These are phyloP conservation scores for Fusarium stilboides DNA, from an alignment of 2,329 filamentous ascomycete genomes.

Conservation along the genomic window DNA sequence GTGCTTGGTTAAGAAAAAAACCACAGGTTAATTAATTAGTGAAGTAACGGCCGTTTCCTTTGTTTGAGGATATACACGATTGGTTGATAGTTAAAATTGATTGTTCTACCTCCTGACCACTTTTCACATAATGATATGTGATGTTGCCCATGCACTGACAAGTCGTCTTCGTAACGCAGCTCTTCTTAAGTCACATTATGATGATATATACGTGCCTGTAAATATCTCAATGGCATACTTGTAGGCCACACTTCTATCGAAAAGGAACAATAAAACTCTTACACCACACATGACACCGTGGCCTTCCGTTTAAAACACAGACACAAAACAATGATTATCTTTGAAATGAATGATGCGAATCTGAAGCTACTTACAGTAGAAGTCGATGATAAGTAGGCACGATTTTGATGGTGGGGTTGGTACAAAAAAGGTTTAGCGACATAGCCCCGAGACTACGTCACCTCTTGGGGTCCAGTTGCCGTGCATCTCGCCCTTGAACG, in stretches of 20 bases:
- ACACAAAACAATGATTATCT: background rate
- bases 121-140: background rate
- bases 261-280: too few relatives aligned
- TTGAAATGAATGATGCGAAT: background rate
- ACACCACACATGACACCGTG: too few relatives aligned
- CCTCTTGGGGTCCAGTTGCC: constrained; percentile 7
- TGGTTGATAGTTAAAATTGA: constrained; percentile 44
- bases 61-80: constrained; percentile 37
- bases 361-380: background rate
- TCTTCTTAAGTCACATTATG: too few relatives aligned
- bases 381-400: background rate
- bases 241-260: too few relatives aligned
- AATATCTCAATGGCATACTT: too few relatives aligned
- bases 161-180: too few relatives aligned
- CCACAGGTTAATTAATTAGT: constrained; percentile 33
- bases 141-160: background rate
- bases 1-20: constrained; percentile 35
- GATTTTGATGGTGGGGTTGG: constrained; percentile 9
- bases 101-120: background rate
- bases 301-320: background rate
- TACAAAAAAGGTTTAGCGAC: constrained; percentile 26
- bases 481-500: constrained; percentile 1
- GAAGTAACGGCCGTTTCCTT: constrained; percentile 37
- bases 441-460: constrained; percentile 37
- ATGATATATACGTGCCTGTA: too few relatives aligned